A percentile compares a stretch with the other conserved stretches of the same genome.
These are phyloP conservation scores for Arthrocladium fulminans DNA, from an alignment of 2,329 filamentous ascomycete species.

Conservation along the genomic window DNA sequence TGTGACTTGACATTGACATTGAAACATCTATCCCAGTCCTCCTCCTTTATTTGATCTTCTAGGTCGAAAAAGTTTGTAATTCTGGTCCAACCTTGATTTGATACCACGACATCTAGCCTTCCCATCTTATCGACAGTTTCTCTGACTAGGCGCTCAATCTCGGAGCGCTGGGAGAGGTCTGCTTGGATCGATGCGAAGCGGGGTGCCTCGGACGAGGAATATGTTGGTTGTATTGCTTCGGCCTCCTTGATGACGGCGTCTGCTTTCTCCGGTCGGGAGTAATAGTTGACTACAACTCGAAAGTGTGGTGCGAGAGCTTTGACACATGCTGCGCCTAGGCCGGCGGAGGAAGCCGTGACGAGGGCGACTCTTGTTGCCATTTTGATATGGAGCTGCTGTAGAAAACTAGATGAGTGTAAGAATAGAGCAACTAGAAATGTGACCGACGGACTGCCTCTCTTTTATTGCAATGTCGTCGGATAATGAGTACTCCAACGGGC, in stretches of 20 bases:
- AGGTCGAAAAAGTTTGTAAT: conserved; percentile 30
- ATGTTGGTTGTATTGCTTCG: conserved; percentile 13
- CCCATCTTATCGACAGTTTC: conserved; percentile 40
- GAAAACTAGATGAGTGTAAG: too few relatives aligned
- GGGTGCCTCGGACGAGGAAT: conserved; percentile 3
- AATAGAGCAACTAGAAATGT: too few relatives aligned
- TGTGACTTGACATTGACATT: conserved; percentile 57
- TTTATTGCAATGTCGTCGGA: not conserved
- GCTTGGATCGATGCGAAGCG: conserved; percentile 23
- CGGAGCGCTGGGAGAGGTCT: conserved; percentile 19
- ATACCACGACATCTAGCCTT: conserved; percentile 40
- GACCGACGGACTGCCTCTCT: too few relatives aligned
- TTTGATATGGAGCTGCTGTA: not conserved
- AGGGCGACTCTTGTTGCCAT: conserved; percentile 16
- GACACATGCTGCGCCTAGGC: conserved; percentile 22
- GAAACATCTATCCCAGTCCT: conserved; percentile 52
- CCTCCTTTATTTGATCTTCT: conserved; percentile 32
- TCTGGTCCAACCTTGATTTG: conserved; percentile 33
- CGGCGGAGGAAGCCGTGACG: conserved; percentile 22
- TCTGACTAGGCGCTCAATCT: conserved; percentile 31
- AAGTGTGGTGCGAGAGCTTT: conserved; percentile 21
- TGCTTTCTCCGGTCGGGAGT: conserved; percentile 21
- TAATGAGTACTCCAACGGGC: not conserved
- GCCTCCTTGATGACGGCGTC: conserved; percentile 20
- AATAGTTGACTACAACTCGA: conserved; percentile 24